These are phyloP conservation scores for Oryza punctata DNA, from an alignment of 176 grass and related monocot genomes.

Conservation along the genomic window DNA sequence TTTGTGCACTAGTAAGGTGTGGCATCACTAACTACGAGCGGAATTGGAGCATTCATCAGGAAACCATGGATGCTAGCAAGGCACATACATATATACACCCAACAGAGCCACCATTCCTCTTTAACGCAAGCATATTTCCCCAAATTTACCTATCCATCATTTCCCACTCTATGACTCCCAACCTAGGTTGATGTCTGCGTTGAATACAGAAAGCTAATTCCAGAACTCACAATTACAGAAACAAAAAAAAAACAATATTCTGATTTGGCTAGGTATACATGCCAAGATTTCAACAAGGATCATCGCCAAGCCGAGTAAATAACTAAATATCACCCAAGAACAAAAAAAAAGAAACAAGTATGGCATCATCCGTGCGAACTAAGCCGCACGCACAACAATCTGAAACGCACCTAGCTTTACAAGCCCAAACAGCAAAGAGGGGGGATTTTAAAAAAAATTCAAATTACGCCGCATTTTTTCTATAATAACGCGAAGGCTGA, in stretches of 20 bases:
- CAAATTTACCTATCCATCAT: not conserved
- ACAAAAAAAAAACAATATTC: not conserved
- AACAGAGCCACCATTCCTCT: not conserved
- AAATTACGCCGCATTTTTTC: not conserved
- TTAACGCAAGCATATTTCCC: not conserved
- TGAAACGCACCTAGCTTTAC: not conserved
- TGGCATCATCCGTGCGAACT: not conserved
- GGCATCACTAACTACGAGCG: too few species aligned
- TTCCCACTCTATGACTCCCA: not conserved
- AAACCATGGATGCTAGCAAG: not conserved
- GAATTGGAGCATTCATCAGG: constrained; percentile 1
- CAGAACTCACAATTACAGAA: not conserved
- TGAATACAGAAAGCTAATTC: not conserved
- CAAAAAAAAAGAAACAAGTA: too few species aligned
- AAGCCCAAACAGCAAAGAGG: not conserved
- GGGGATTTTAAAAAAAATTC: not conserved
- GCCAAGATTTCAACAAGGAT: not conserved
- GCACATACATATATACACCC: not conserved
- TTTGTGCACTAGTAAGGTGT: not conserved
- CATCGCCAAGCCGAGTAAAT: not conserved
- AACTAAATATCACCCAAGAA: too few species aligned
- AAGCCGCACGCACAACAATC: not conserved
- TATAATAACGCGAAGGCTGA: not conserved
- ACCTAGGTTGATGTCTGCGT: not conserved
- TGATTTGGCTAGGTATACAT: not conserved